Conservation (phyloP, 371 early-diverging fungal genomes). For the Mucor sp. region DNA sequence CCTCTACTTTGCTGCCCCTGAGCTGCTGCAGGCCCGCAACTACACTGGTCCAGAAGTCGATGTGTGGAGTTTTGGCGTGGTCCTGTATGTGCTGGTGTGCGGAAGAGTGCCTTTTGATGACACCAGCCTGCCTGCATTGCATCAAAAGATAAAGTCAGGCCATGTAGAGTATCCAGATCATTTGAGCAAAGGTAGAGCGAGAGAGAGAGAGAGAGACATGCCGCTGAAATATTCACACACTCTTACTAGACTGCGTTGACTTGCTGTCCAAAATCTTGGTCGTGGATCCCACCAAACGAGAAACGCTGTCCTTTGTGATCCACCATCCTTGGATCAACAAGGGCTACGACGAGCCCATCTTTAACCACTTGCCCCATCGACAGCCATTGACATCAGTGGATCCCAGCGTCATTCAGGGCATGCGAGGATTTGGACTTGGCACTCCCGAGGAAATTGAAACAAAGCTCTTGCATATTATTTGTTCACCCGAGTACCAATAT, state of each 20-base stretch:
- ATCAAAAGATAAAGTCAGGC: constrained; percentile 67
- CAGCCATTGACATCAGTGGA: constrained; percentile 37
- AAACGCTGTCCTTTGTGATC: constrained; percentile 58
- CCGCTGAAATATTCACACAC: too few species aligned
- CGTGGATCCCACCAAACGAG: constrained; percentile 60
- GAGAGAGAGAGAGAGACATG: constrained; percentile 7
- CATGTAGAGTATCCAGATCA: constrained; percentile 49
- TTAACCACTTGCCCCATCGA: constrained; percentile 38
- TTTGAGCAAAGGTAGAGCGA: constrained; percentile 40
- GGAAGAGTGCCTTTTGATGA: constrained; percentile 91
- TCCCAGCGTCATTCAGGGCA: constrained; percentile 41
- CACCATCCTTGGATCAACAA: constrained; percentile 76
- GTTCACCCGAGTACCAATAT: constrained; percentile 29
- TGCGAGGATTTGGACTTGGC: constrained; percentile 53
- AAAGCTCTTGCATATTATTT: constrained; percentile 32
- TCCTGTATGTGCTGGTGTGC: constrained; percentile 83
- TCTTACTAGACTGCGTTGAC: constrained; percentile 45
- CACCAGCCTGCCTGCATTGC: constrained; percentile 61
- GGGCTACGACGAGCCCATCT: constrained; percentile 53
- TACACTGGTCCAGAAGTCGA: constrained; percentile 93
- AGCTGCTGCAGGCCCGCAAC: constrained; percentile 78
- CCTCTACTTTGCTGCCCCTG: constrained; percentile 85
- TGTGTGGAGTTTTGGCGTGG: constrained; percentile 91
- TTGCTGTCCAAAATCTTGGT: constrained; percentile 70
- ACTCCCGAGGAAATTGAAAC: constrained; percentile 30